Evolutionary conservation across 441 rosid species (phyloP), one percentile per base, ranked within the genome.

Genomic region (Eutrema salsugineum): DNA sequence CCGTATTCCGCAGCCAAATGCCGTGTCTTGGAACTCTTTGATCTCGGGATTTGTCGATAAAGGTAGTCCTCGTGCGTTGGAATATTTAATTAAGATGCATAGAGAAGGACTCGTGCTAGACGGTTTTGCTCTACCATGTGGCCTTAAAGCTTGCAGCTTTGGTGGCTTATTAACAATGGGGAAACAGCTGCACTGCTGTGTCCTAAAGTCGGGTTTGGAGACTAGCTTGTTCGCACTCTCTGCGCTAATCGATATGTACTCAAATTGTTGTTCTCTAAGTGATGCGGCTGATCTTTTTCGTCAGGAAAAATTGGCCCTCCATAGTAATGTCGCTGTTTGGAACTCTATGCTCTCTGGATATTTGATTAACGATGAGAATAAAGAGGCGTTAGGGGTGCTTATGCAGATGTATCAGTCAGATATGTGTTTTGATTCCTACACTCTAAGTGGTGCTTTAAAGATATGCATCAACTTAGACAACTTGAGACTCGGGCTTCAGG

Each of bases 221-320:
- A 69, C 75, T 66, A 86, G 88, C 72, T 82, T 83, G 66, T 86
- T 79, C 57, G 71, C 75, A 19, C 40, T 81, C 11, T 86, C 91
- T 4, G 88, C 96, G 1, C 79, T 90, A 79, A 63, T 87, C 44
- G 91, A 86, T 82, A 83, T 90, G 91, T 86, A 90, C 66, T 85
- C 90, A 0, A 81, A 90, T 75, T 88, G 88, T 68, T 49, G 72
- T 7, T 73, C 28, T 27, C 59, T 88, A 50, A 57, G 67, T 63
- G 84, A 77, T 30, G 91, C 90, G 27, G 56, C 35, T 19, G 63
- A 39, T 62, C 36, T 85, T 24, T 86, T 87, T 70, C 57, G 66
- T 60, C 78, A 71, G 19, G 44, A 60, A n/a, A 61, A 44, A 5
- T 17, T 38, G 32, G 56, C 68, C 0, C 15, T 63, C 6, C 14